Evolutionary conservation across 768 basidiomycete species (phyloP).

Genomic region (Sutorius australiensis): DNA sequence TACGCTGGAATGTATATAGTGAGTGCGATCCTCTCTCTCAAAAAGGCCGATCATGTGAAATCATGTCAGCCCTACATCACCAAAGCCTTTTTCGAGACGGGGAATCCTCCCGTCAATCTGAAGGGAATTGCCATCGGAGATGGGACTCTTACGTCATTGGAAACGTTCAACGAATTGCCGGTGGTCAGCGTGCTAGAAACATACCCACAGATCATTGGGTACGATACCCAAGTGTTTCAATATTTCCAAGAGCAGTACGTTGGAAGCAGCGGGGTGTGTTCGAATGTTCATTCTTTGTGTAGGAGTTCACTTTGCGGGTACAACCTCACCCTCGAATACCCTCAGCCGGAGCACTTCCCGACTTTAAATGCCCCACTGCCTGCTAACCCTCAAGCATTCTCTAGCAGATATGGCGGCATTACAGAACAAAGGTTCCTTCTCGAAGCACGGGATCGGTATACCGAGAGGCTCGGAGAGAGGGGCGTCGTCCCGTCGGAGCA

Average conservation of each 20-base stretch:
- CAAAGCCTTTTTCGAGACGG: slow-evolving; percentile 59
- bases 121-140: slow-evolving; percentile 68
- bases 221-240: slow-evolving; percentile 61
- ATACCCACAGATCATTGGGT: slow-evolving; percentile 30
- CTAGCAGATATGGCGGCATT: background rate
- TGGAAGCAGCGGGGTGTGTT: background rate
- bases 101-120: slow-evolving; percentile 62
- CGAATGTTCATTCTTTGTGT: background rate
- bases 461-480: slow-evolving; percentile 6
- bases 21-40: slow-evolving; percentile 33
- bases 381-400: rapidly evolving
- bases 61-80: slow-evolving; percentile 66
- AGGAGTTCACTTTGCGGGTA: slow-evolving; percentile 63
- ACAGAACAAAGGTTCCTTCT: slow-evolving; percentile 8
- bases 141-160: slow-evolving; percentile 47
- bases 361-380: slow-evolving; percentile 4
- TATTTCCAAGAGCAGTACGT: slow-evolving; percentile 56
- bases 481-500: slow-evolving; percentile 16
- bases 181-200: slow-evolving; percentile 63
- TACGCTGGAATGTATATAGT: slow-evolving; percentile 71
- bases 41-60: background rate
- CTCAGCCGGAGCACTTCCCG: slow-evolving; percentile 53
- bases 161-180: slow-evolving; percentile 50
- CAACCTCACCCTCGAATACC: slow-evolving; percentile 65
- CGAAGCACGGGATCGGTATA: slow-evolving; percentile 9